Conservation (phyloP, 164 flowering plant genomes). For the Nymphaea colorata region DNA sequence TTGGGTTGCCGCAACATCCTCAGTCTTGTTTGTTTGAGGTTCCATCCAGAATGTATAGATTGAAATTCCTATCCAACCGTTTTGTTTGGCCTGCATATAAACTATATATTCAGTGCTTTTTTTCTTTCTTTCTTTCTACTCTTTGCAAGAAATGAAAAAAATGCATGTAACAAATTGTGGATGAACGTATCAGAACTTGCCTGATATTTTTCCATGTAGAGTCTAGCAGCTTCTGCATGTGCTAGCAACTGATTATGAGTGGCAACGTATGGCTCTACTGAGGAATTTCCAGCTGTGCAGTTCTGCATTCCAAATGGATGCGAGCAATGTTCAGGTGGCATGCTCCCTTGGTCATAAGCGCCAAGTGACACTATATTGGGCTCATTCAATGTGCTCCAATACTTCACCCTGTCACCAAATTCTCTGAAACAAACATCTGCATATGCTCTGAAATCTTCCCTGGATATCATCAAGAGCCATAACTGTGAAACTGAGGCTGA, state of each 20-base stretch:
- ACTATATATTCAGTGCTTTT: background rate
- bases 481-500: background rate
- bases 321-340: slow-evolving; percentile 9
- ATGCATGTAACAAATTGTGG: too few species aligned
- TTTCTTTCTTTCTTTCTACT: too few species aligned
- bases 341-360: slow-evolving; percentile 6
- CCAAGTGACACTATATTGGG: slow-evolving; percentile 5
- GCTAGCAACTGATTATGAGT: slow-evolving; percentile 8
- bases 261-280: slow-evolving; percentile 7
- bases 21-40: slow-evolving; percentile 6
- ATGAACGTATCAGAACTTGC: slow-evolving; percentile 1
- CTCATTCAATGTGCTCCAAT: slow-evolving; percentile 10
- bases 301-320: background rate
- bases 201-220: slow-evolving; percentile 13
- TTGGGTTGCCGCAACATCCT: slow-evolving; percentile 9
- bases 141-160: too few species aligned
- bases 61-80: slow-evolving; percentile 10
- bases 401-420: slow-evolving; percentile 7
- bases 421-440: slow-evolving; percentile 9
- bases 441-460: slow-evolving; percentile 11
- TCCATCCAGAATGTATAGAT: slow-evolving; percentile 6
- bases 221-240: slow-evolving; percentile 9
- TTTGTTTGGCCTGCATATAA: slow-evolving; percentile 6
- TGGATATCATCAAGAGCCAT: background rate
- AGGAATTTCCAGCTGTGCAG: slow-evolving; percentile 9